A percentile compares a stretch with the other conserved stretches of the same genome.
Evolutionary conservation across 1,284 basidiomycete genomes (phyloP).

Genomic region (Sphaerobolus stellatus): DNA sequence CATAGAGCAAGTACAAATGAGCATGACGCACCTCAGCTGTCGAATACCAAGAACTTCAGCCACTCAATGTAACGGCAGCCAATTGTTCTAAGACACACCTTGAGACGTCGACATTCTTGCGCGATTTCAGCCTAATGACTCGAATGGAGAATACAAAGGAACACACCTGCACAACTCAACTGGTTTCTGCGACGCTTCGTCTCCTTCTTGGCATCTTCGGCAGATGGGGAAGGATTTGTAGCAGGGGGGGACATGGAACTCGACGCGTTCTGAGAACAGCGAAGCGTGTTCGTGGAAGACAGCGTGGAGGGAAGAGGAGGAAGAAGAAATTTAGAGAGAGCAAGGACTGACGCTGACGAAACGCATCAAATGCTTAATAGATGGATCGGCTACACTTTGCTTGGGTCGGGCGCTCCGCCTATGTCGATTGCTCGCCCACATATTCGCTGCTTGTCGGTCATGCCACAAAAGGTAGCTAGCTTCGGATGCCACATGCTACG

Average conservation of each 20-base stretch:
- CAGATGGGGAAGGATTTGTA: neutral
- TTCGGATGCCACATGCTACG: too few relatives aligned
- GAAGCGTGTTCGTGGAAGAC: too few relatives aligned
- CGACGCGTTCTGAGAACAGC: too few relatives aligned
- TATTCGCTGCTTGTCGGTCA: too few relatives aligned
- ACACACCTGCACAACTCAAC: constrained; percentile 12
- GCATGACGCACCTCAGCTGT: constrained; percentile 6
- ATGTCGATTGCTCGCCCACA: too few relatives aligned
- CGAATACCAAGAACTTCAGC: neutral
- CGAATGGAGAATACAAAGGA: neutral
- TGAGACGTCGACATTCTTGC: constrained; percentile 11
- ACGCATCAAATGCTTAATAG: neutral
- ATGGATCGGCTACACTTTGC: neutral
- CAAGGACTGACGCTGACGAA: neutral
- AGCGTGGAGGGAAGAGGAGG: neutral
- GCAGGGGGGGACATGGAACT: too few relatives aligned
- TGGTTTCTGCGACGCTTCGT: constrained; percentile 11
- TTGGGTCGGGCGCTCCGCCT: too few relatives aligned
- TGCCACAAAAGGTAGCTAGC: too few relatives aligned
- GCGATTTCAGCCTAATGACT: neutral
- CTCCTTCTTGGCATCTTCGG: constrained; percentile 7
- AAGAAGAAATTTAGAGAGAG: neutral
- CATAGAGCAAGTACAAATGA: neutral
- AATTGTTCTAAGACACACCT: neutral
- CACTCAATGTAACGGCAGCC: neutral